These are phyloP conservation scores for Begonia loranthoides DNA, from an alignment of 306 rosid genomes.

Conservation along the genomic window DNA sequence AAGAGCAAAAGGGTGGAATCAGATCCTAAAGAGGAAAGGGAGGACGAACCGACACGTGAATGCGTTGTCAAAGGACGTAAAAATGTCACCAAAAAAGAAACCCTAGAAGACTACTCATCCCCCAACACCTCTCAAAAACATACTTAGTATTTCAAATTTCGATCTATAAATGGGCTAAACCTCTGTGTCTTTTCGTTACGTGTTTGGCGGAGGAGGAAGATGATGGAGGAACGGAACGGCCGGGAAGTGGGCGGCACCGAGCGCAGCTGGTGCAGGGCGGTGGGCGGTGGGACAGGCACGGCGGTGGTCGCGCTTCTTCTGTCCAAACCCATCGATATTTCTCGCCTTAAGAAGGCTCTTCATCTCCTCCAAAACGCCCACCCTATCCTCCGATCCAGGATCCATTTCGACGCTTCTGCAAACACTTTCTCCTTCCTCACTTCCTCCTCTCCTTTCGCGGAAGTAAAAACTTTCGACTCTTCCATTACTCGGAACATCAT, in stretches of 20 bases:
- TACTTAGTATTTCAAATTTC: no score
- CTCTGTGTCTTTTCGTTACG: no score
- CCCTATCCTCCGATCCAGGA: conserved; percentile 43
- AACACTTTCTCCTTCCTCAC: conserved; percentile 20
- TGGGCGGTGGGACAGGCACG: conserved; percentile 43
- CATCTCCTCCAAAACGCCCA: conserved; percentile 31
- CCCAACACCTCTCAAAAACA: no score
- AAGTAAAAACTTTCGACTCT: conserved; percentile 10
- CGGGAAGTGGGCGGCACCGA: conserved; percentile 34
- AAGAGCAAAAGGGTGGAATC: no score
- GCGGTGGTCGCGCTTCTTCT: conserved; percentile 26
- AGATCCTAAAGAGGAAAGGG: no score
- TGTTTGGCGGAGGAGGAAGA: no score
- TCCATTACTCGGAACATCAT: conserved; percentile 11
- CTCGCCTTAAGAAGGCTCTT: conserved; percentile 25
- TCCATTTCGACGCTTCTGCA: conserved; percentile 10
- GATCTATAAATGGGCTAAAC: no score
- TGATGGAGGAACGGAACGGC: background rate
- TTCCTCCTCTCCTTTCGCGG: conserved; percentile 20
- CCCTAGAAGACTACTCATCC: no score
- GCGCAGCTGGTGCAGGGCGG: conserved; percentile 36
- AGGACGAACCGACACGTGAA: no score
- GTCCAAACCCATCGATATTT: conserved; percentile 12
- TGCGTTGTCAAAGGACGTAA: no score
- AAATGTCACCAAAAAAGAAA: no score